These are phyloP conservation scores for Ophiostoma angusticollis DNA, from an alignment of 2,329 filamentous ascomycete species.

Conservation along the genomic window DNA sequence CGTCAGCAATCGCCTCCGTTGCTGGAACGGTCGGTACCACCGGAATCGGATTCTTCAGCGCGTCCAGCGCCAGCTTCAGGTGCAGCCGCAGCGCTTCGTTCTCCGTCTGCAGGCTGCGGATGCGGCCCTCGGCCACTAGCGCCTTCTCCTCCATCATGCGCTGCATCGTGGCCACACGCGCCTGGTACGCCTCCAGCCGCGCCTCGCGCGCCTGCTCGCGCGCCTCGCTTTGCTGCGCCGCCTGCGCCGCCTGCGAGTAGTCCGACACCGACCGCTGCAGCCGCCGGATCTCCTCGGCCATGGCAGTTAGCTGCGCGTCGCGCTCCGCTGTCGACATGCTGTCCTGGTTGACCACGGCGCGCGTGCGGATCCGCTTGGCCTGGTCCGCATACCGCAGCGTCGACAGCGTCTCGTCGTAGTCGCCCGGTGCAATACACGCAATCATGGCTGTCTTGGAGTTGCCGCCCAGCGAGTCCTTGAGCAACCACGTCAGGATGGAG, in stretches of 20 bases:
- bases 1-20: background rate
- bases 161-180: slow-evolving; percentile 79
- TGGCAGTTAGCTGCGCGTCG: slow-evolving; percentile 84
- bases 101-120: slow-evolving; percentile 75
- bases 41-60: slow-evolving; percentile 84
- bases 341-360: slow-evolving; percentile 91
- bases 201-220: slow-evolving; percentile 52
- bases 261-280: slow-evolving; percentile 67
- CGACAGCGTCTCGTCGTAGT: slow-evolving; percentile 94
- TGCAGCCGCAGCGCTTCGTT: slow-evolving; percentile 84
- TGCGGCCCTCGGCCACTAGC: slow-evolving; percentile 86
- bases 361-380: slow-evolving; percentile 91
- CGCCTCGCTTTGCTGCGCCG: slow-evolving; percentile 58
- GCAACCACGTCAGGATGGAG: slow-evolving; percentile 68
- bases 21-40: slow-evolving; percentile 25
- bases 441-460: slow-evolving; percentile 99
- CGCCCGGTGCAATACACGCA: slow-evolving; percentile 85
- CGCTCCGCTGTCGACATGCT: slow-evolving; percentile 83
- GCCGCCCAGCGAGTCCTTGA: slow-evolving; percentile 90
- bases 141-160: slow-evolving; percentile 90
- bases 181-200: slow-evolving; percentile 87
- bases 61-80: slow-evolving; percentile 72
- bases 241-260: slow-evolving; percentile 50
- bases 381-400: slow-evolving; percentile 96
- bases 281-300: slow-evolving; percentile 85